These are phyloP conservation scores for Aegilops umbellulata DNA, from an alignment of 176 grass and related monocot species.

Conservation along the genomic window DNA sequence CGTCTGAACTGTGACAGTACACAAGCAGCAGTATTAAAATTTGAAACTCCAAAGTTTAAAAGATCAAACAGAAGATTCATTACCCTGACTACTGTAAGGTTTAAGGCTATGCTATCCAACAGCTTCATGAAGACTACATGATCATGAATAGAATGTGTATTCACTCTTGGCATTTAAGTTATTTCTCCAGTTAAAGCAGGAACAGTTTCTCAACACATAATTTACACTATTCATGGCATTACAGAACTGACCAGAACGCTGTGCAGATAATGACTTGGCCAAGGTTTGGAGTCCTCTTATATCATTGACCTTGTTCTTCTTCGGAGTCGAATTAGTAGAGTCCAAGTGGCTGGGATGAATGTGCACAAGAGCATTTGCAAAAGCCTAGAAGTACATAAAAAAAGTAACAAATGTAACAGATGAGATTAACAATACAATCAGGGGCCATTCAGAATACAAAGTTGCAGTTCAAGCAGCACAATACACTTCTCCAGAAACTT, in stretches of 20 bases:
- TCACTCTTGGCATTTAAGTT: not conserved
- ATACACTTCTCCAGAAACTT: not conserved
- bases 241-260: slow-evolving; percentile 52
- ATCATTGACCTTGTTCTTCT: slow-evolving; percentile 32
- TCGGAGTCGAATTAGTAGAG: not conserved
- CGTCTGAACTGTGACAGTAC: slow-evolving; percentile 57
- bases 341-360: slow-evolving; percentile 25
- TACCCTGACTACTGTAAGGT: not conserved
- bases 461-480: not conserved
- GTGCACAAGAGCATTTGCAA: slow-evolving; percentile 61
- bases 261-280: slow-evolving; percentile 63
- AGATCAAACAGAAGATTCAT: not conserved
- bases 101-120: not conserved
- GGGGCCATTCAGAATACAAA: not conserved
- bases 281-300: slow-evolving; percentile 55
- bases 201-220: not conserved
- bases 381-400: slow-evolving; percentile 53
- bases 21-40: slow-evolving; percentile 26
- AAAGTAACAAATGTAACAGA: slow-evolving; percentile 10
- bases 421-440: slow-evolving; percentile 10
- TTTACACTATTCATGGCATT: slow-evolving; percentile 2
- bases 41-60: not conserved
- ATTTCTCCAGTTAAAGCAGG: not conserved
- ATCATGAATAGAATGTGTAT: not conserved
- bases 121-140: not conserved